phyloP scores from a whole-genome alignment of 352 stramenopile species.

The Pythium apleroticum region DNA sequence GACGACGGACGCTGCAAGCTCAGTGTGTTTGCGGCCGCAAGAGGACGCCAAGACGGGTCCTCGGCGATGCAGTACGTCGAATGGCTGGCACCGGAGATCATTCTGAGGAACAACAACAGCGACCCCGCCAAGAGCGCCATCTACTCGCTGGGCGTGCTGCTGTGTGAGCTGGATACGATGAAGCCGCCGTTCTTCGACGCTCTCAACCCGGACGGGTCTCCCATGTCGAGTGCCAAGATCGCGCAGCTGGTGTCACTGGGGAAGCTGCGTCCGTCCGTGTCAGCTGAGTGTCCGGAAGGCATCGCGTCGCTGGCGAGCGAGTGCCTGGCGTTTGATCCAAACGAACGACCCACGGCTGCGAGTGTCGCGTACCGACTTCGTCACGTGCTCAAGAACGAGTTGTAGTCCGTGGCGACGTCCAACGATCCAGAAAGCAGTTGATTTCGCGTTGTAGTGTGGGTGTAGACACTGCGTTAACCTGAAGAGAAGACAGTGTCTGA shows the following conservation, averaged over 20 bases:
- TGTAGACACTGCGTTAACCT: no score
- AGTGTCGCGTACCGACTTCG: constrained; percentile 72
- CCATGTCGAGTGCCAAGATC: constrained; percentile 67
- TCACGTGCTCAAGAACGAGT: constrained; percentile 68
- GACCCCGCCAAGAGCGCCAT: constrained; percentile 22
- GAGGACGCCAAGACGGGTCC: constrained; percentile 40
- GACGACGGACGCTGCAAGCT: constrained; percentile 45
- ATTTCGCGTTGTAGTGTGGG: not conserved
- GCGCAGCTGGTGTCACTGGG: constrained; percentile 63
- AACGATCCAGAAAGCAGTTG: not conserved
- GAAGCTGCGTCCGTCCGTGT: constrained; percentile 57
- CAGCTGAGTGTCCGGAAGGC: constrained; percentile 38
- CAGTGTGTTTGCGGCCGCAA: constrained; percentile 65
- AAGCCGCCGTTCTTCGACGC: constrained; percentile 62
- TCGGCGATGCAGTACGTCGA: constrained; percentile 9
- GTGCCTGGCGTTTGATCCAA: constrained; percentile 57
- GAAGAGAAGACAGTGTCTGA: no score
- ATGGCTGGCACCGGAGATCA: constrained; percentile 38
- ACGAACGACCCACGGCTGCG: constrained; percentile 55
- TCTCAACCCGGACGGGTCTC: constrained; percentile 61
- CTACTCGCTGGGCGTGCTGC: constrained; percentile 38
- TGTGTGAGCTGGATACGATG: constrained; percentile 69
- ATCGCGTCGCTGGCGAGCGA: constrained; percentile 50
- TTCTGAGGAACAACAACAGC: constrained; percentile 3
- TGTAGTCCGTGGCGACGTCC: constrained; percentile 9